Base-by-base conservation (phyloP, 1,139 yeast species). In the Diutina ranongensis region DNA sequence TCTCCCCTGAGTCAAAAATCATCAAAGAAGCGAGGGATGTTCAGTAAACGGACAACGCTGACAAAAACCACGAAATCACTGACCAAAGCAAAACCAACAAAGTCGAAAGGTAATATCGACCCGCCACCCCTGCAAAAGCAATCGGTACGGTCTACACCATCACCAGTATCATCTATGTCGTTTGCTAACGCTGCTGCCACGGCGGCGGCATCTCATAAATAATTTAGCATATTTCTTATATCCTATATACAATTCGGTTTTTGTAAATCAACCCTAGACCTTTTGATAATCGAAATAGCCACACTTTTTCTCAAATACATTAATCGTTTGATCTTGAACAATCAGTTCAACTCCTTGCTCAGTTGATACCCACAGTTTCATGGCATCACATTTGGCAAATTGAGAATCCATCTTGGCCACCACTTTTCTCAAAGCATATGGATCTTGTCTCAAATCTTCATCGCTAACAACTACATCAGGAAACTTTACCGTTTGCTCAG, bases 121-220 rank as follows among this genome's bases (percentile, higher is more conserved):
- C 31, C 31, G 31, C 31, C 31, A 8, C 31, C 31, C 12, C 10
- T 12, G 31, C 31, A 8, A 8, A 27, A 12, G 12, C 31, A 8
- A 12, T 12, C 31, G 31, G 31, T 32, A 5, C 7, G 15, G n/a
- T 32, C 35, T n/a, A n/a, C 35, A 7, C 35, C 35, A 4, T n/a
- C 20, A 8, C 36, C 19, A 13, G 10, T 25, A 21, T 22, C 40
- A 9, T 36, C 40, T n/a, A 20, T 36, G 40, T 27, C 40, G 4
- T 36, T 21, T n/a, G 40, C 40, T 21, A 25, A 18, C 9, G 42
- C 42, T n/a, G 42, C 42, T 12, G 42, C 42, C 32, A 32, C 42
- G n/a, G 42, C 42, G n/a, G 42, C 42, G 10, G 42, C 42, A 16
- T 20, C 42, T 20, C 42, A 38, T 25, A 38, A 22, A 38, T 38